A percentile compares a stretch with the other conserved stretches of the same genome.
phyloP scores from a whole-genome alignment of 208 protist genomes.

The Naegleria gruberi region DNA sequence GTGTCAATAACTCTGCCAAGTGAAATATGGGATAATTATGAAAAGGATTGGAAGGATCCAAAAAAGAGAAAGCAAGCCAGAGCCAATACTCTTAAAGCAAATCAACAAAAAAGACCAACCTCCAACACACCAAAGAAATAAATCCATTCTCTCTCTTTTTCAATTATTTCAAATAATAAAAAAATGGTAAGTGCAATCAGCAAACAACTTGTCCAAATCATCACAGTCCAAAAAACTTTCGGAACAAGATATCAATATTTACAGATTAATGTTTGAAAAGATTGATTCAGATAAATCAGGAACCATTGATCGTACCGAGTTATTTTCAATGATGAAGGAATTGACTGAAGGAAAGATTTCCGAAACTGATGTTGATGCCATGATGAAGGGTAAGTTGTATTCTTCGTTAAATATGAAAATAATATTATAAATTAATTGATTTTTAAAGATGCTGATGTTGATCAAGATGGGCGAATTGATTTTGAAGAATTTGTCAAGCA shows the following conservation, averaged over 20 bases:
- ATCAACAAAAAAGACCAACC: too few relatives aligned
- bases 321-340: not conserved
- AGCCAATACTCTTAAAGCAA: too few relatives aligned
- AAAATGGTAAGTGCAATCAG: too few relatives aligned
- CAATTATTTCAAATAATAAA: too few relatives aligned
- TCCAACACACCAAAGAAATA: too few relatives aligned
- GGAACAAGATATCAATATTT: slow-evolving; percentile 5
- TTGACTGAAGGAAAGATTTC: not conserved
- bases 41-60: not conserved
- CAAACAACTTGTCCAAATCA: too few relatives aligned
- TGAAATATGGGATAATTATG: not conserved
- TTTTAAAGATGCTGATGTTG: not conserved
- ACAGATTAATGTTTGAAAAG: not conserved
- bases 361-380: not conserved
- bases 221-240: not conserved
- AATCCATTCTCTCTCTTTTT: too few relatives aligned
- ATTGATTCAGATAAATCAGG: not conserved
- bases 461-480: not conserved
- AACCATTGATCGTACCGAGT: not conserved
- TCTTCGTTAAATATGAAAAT: not conserved
- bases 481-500: not conserved
- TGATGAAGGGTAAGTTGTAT: not conserved
- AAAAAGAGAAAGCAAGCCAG: not conserved
- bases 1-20: not conserved
- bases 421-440: not conserved